These are phyloP conservation scores for Halophytophthora polymorphica DNA, from an alignment of 352 stramenopile genomes.

Conservation along the genomic window DNA sequence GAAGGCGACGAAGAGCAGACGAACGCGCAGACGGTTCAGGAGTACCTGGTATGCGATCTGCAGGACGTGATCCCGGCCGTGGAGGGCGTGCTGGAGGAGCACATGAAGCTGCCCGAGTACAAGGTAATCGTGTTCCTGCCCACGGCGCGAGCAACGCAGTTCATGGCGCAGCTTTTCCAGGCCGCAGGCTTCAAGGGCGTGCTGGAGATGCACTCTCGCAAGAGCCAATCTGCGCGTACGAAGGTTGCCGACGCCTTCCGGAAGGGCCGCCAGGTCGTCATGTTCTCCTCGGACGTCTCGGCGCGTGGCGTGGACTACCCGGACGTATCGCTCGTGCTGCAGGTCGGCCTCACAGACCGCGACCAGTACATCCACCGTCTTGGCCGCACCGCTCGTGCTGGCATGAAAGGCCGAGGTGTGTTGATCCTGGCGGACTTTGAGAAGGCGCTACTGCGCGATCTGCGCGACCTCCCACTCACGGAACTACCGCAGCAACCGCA, in stretches of 20 bases:
- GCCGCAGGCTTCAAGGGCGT: constrained; percentile 65
- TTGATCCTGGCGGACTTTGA: constrained; percentile 89
- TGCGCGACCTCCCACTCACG: constrained; percentile 63
- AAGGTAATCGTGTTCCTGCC: constrained; percentile 96
- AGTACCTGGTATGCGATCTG: constrained; percentile 67
- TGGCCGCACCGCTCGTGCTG: constrained; percentile 89
- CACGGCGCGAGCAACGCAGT: constrained; percentile 84
- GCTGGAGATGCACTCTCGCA: constrained; percentile 96
- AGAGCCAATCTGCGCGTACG: constrained; percentile 89
- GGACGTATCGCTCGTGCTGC: constrained; percentile 88
- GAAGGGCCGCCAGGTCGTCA: constrained; percentile 73
- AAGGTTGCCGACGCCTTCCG: constrained; percentile 90
- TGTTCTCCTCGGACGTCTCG: constrained; percentile 96
- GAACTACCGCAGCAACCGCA: constrained; percentile 24
- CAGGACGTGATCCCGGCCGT: constrained; percentile 71
- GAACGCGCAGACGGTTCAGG: constrained; percentile 87
- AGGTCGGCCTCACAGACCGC: constrained; percentile 81
- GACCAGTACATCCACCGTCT: constrained; percentile 96
- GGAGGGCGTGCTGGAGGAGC: constrained; percentile 70
- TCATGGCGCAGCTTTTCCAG: constrained; percentile 90
- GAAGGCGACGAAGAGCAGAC: constrained; percentile 88
- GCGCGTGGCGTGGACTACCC: constrained; percentile 95
- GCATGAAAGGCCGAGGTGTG: constrained; percentile 79
- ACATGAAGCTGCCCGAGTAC: constrained; percentile 76
- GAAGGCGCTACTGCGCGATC: constrained; percentile 60